These are phyloP conservation scores for Pilasporangium apinafurcum DNA, from an alignment of 352 stramenopile genomes.

Conservation along the genomic window DNA sequence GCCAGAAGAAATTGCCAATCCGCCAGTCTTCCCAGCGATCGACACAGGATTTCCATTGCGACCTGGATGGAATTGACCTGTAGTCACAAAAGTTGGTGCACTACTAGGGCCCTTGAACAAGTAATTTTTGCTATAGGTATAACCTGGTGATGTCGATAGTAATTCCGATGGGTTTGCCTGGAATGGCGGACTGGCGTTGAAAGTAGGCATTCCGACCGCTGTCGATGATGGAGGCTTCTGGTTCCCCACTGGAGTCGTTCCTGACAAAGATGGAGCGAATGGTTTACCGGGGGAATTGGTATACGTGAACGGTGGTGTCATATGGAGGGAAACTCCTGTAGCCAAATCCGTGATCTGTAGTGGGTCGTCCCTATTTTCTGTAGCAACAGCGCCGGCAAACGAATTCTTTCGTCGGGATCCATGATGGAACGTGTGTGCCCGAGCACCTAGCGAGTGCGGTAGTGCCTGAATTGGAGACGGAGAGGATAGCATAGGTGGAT, in stretches of 20 bases:
- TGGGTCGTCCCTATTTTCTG: slow-evolving; percentile 12
- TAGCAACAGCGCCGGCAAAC: slow-evolving; percentile 34
- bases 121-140: slow-evolving; percentile 70
- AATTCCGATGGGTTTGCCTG: slow-evolving; percentile 62
- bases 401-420: slow-evolving; percentile 25
- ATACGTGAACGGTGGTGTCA: slow-evolving; percentile 29
- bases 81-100: slow-evolving; percentile 52
- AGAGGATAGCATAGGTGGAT: slow-evolving; percentile 3
- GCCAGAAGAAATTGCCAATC: background rate
- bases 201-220: slow-evolving; percentile 16
- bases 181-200: slow-evolving; percentile 52
- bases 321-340: slow-evolving; percentile 13
- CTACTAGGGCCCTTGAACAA: slow-evolving; percentile 32
- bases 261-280: slow-evolving; percentile 3
- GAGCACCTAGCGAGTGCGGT: background rate
- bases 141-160: slow-evolving; percentile 63
- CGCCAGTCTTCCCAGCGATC: slow-evolving; percentile 9
- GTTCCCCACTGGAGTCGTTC: background rate
- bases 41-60: slow-evolving; percentile 5
- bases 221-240: slow-evolving; percentile 4
- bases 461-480: slow-evolving; percentile 5
- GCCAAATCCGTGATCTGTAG: background rate
- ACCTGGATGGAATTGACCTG: slow-evolving; percentile 32
- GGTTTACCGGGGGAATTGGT: background rate
- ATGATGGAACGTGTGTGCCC: slow-evolving; percentile 4